A percentile compares a stretch with the other conserved stretches of the same genome.
These are phyloP conservation scores for Fusarium beomiforme DNA, from an alignment of 2,329 filamentous ascomycete genomes.

Conservation along the genomic window DNA sequence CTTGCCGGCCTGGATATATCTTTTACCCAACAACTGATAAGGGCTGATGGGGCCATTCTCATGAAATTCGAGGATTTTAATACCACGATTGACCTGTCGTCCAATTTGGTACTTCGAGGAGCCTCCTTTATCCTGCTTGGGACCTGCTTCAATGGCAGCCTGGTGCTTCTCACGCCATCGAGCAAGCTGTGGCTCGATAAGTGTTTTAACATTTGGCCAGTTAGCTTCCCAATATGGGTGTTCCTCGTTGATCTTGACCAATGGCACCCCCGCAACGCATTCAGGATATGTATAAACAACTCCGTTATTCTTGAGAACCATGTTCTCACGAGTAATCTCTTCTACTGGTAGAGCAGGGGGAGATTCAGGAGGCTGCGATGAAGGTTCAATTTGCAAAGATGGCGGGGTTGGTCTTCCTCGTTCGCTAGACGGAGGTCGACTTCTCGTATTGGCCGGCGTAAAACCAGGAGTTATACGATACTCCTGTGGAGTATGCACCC, in stretches of 20 bases:
- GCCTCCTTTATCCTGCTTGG: slow-evolving; percentile 46
- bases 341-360: slow-evolving; percentile 16
- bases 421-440: slow-evolving; percentile 42
- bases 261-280: slow-evolving; percentile 62
- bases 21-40: slow-evolving; percentile 65
- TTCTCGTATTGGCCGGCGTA: slow-evolving; percentile 46
- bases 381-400: slow-evolving; percentile 39
- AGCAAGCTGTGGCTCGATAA: slow-evolving; percentile 56
- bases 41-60: slow-evolving; percentile 62
- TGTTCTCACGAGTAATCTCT: slow-evolving; percentile 56
- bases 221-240: slow-evolving; percentile 67
- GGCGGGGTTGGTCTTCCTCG: slow-evolving; percentile 45
- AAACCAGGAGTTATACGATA: slow-evolving; percentile 43
- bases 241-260: slow-evolving; percentile 59
- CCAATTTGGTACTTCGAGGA: slow-evolving; percentile 63
- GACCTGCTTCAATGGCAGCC: slow-evolving; percentile 47
- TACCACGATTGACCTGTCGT: slow-evolving; percentile 66
- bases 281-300: slow-evolving; percentile 60
- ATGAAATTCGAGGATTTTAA: slow-evolving; percentile 63
- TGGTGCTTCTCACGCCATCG: slow-evolving; percentile 61
- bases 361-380: slow-evolving; percentile 39
- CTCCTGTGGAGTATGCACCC: slow-evolving; percentile 43
- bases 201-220: slow-evolving; percentile 58
- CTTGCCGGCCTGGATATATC: slow-evolving; percentile 55
- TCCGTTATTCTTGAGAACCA: slow-evolving; percentile 61